A percentile compares a stretch with the other conserved stretches of the same genome.
Evolutionary conservation across 345 rosid genomes (phyloP).

Genomic region (Linum lewisii): DNA sequence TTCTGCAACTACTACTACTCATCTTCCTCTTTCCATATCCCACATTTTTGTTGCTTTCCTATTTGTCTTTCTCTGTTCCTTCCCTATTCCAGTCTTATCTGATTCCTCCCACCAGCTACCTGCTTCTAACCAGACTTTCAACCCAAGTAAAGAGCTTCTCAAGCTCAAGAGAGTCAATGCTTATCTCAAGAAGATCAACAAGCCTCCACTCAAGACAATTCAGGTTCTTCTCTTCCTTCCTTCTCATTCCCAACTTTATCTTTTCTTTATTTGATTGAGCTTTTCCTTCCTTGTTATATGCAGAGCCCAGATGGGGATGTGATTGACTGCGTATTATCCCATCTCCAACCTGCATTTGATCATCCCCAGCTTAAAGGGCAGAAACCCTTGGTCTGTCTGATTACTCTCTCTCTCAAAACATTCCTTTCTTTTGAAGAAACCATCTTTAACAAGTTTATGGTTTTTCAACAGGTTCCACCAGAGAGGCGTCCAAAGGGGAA

Average conservation of each 20-base stretch:
- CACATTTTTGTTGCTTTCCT: constrained; percentile 42
- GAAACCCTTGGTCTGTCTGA: constrained; percentile 19
- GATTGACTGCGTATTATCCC: constrained; percentile 23
- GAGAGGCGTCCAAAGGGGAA: constrained; percentile 17
- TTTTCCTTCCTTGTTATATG: background rate
- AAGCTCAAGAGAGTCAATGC: constrained; percentile 18
- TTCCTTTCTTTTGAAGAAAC: background rate
- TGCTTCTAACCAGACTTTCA: constrained; percentile 19
- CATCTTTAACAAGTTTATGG: background rate
- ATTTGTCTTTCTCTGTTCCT: constrained; percentile 26
- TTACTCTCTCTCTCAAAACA: background rate
- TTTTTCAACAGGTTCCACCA: constrained; percentile 21
- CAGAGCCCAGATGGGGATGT: constrained; percentile 31
- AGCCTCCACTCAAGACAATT: constrained; percentile 27
- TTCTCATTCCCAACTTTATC: background rate
- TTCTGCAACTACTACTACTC: constrained; percentile 18
- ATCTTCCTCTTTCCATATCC: constrained; percentile 1
- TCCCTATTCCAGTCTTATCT: constrained; percentile 26
- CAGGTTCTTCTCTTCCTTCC: constrained; percentile 8
- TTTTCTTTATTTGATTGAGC: background rate
- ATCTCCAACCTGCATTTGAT: constrained; percentile 33
- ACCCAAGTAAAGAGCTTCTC: constrained; percentile 9
- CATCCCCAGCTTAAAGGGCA: constrained; percentile 21
- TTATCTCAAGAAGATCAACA: constrained; percentile 25
- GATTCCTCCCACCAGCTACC: too few relatives aligned